Conservation (phyloP, 208 protist species). For the Angomonas deanei region DNA sequence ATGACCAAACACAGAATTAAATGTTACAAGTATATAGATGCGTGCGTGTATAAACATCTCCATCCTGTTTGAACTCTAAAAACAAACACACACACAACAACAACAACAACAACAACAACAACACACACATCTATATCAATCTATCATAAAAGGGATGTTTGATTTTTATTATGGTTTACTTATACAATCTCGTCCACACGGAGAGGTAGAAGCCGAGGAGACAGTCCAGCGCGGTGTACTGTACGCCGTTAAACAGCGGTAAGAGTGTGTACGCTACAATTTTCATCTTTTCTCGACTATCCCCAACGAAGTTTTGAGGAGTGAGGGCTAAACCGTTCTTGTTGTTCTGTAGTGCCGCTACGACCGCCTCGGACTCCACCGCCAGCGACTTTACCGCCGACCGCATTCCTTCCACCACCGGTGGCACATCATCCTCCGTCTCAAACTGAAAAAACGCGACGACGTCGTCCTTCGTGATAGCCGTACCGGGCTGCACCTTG, state of each 20-base stretch:
- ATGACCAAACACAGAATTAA: too few relatives aligned
- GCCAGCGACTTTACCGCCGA: constrained; percentile 30
- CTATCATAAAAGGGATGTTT: too few relatives aligned
- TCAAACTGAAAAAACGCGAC: neutral
- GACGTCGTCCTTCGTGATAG: neutral
- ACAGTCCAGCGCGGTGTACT: constrained; percentile 63
- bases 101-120: too few relatives aligned
- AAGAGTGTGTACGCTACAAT: constrained; percentile 25
- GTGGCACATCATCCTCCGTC: constrained; percentile 16
- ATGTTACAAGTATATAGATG: too few relatives aligned
- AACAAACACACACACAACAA: too few relatives aligned
- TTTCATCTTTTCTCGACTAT: constrained; percentile 52
- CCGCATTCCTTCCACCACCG: constrained; percentile 31
- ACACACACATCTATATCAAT: neutral
- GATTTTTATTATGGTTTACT: too few relatives aligned
- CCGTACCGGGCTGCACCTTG: neutral
- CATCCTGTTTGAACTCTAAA: too few relatives aligned
- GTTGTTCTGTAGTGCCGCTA: constrained; percentile 21
- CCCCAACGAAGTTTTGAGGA: constrained; percentile 15
- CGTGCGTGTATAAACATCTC: too few relatives aligned
- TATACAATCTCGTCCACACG: constrained; percentile 63
- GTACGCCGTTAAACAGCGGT: constrained; percentile 55
- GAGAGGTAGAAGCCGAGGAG: constrained; percentile 80
- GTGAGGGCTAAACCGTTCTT: constrained; percentile 48
- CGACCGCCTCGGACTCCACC: constrained; percentile 29